These are phyloP conservation scores for Candolleomyces efflorescens DNA, from an alignment of 768 basidiomycete species.

Conservation along the genomic window DNA sequence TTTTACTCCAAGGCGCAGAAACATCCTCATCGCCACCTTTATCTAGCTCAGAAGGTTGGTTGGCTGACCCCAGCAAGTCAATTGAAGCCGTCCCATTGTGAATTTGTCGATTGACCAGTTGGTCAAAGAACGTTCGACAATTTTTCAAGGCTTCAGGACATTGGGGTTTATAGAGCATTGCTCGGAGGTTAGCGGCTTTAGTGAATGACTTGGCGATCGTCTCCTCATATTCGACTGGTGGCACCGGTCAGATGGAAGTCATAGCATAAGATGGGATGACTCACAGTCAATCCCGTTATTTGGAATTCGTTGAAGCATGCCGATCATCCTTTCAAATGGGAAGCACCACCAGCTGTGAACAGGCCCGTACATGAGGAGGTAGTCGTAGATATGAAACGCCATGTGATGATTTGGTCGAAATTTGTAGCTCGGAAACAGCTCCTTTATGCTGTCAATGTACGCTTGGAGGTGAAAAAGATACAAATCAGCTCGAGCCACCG, in stretches of 20 bases:
- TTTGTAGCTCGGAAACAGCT: constrained; percentile 20
- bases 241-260: background rate
- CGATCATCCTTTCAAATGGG: constrained; percentile 32
- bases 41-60: background rate
- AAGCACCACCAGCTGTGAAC: constrained; percentile 32
- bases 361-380: constrained; percentile 29
- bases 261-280: background rate
- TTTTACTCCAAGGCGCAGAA: background rate
- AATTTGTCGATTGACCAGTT: background rate
- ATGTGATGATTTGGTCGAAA: constrained; percentile 35
- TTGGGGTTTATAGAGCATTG: background rate
- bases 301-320: constrained; percentile 14
- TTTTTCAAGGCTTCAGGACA: background rate
- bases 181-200: background rate
- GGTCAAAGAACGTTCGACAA: background rate
- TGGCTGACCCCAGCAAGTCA: background rate
- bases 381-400: constrained; percentile 31
- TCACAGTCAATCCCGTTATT: constrained; percentile 14
- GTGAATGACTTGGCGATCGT: background rate
- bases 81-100: background rate
- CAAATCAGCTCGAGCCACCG: constrained; percentile 1
- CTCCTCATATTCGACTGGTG: background rate
- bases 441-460: constrained; percentile 26
- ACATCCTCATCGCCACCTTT: background rate
- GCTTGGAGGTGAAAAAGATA: constrained; percentile 14